These are phyloP conservation scores for Pseudonitzschia delicatissima DNA, from an alignment of 108 stramenopile genomes.

Conservation along the genomic window DNA sequence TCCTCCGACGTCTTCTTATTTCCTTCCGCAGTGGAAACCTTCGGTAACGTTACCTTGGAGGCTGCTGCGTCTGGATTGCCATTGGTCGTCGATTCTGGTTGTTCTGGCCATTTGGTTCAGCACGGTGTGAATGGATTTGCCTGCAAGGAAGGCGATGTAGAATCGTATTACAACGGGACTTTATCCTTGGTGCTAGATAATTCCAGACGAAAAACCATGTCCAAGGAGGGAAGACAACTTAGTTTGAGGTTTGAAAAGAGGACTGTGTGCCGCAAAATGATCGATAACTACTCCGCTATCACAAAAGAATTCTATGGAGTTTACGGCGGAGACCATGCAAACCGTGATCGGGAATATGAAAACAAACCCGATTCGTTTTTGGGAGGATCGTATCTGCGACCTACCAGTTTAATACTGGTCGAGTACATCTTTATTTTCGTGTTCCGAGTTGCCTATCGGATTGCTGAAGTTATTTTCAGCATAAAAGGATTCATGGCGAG, in stretches of 20 bases:
- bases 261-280: slow-evolving; percentile 43
- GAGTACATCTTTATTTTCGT: slow-evolving; percentile 37
- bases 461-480: slow-evolving; percentile 24
- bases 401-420: slow-evolving; percentile 28
- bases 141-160: slow-evolving; percentile 38
- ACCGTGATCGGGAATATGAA: slow-evolving; percentile 41
- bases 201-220: slow-evolving; percentile 28
- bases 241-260: slow-evolving; percentile 41
- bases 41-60: slow-evolving; percentile 84
- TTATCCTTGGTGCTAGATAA: slow-evolving; percentile 36
- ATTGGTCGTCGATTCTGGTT: slow-evolving; percentile 70
- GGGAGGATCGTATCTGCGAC: slow-evolving; percentile 40
- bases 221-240: slow-evolving; percentile 23
- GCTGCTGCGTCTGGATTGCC: slow-evolving; percentile 83
- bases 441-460: slow-evolving; percentile 31
- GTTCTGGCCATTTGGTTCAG: slow-evolving; percentile 59
- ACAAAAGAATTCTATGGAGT: slow-evolving; percentile 47
- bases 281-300: slow-evolving; percentile 49
- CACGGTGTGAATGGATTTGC: slow-evolving; percentile 55
- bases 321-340: slow-evolving; percentile 47
- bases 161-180: slow-evolving; percentile 49
- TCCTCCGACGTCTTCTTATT: slow-evolving; percentile 81
- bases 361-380: slow-evolving; percentile 38
- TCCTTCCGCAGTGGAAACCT: slow-evolving; percentile 79
- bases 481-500: slow-evolving; percentile 4